These are phyloP conservation scores for Termitomyces sp. DNA, from an alignment of 768 basidiomycete genomes.

Conservation along the genomic window DNA sequence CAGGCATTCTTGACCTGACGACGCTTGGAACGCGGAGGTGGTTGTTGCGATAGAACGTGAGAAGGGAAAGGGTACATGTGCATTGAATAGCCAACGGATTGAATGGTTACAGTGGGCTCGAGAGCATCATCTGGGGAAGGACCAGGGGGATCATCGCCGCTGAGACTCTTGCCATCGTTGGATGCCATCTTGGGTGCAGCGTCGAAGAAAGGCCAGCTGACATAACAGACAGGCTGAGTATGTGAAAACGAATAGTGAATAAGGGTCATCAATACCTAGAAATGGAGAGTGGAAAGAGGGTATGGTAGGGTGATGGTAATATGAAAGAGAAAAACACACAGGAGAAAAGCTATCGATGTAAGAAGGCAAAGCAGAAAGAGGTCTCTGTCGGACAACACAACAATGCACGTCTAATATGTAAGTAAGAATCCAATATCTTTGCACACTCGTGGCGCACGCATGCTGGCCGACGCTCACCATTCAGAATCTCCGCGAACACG, in stretches of 20 bases:
- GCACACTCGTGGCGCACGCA: conserved; percentile 9
- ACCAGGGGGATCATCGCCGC: conserved; percentile 28
- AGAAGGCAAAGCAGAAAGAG: conserved; percentile 2
- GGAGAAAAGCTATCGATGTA: conserved; percentile 1
- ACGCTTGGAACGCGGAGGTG: conserved; percentile 69
- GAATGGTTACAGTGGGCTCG: conserved; percentile 30
- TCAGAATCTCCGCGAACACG: conserved; percentile 8
- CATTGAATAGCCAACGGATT: conserved; percentile 49
- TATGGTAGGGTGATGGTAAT: background rate
- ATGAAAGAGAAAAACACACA: conserved; percentile 10
- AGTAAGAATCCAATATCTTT: background rate
- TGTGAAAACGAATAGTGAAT: conserved; percentile 12
- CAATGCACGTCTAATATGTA: conserved; percentile 7
- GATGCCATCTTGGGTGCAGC: conserved; percentile 21
- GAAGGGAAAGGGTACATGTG: conserved; percentile 68
- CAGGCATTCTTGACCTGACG: conserved; percentile 90
- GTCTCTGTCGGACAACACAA: conserved; percentile 7
- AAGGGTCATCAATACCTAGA: conserved; percentile 2
- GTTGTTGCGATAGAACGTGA: conserved; percentile 35
- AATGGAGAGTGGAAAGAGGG: background rate
- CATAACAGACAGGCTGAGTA: conserved; percentile 15
- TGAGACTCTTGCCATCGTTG: conserved; percentile 24
- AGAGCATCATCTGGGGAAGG: conserved; percentile 26
- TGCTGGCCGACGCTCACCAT: conserved; percentile 1
- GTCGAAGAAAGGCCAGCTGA: conserved; percentile 14